Percentiles rank a stretch among this genome's conserved stretches.
These are phyloP conservation scores for Yarrowia sp. DNA, from an alignment of 805 yeast genomes.

Conservation along the genomic window DNA sequence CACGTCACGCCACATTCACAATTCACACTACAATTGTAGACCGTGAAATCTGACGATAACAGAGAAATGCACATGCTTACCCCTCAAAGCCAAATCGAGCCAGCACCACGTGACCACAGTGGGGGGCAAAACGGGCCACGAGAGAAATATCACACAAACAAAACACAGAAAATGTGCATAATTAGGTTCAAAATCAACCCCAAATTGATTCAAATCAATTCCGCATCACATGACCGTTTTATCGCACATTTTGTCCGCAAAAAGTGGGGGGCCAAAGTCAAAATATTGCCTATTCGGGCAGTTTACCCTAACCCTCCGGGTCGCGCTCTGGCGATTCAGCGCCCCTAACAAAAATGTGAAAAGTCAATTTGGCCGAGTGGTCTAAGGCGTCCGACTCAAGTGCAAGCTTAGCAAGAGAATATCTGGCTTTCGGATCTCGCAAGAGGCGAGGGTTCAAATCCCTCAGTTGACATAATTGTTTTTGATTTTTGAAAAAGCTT, in stretches of 20 bases:
- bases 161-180: neutral
- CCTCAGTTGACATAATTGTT: constrained; percentile 39
- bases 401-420: constrained; percentile 28
- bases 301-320: constrained; percentile 1
- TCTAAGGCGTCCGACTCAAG: constrained; percentile 43
- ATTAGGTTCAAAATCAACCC: neutral
- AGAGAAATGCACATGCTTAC: neutral
- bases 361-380: constrained; percentile 42
- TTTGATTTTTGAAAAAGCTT: neutral
- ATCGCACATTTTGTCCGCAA: no score
- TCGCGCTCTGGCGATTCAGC: neutral
- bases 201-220: neutral
- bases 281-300: constrained; percentile 6
- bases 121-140: neutral
- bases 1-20: neutral
- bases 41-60: neutral
- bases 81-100: constrained; percentile 1
- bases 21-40: neutral
- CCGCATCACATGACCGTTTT: neutral
- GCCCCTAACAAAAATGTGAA: neutral
- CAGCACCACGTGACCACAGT: neutral
- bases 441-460: constrained; percentile 42
- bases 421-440: constrained; percentile 41
- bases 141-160: neutral
- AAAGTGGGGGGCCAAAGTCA: constrained; percentile 1